These are phyloP conservation scores for Chaetomidium leptoderma DNA, from an alignment of 495 filamentous ascomycete species.

Conservation along the genomic window DNA sequence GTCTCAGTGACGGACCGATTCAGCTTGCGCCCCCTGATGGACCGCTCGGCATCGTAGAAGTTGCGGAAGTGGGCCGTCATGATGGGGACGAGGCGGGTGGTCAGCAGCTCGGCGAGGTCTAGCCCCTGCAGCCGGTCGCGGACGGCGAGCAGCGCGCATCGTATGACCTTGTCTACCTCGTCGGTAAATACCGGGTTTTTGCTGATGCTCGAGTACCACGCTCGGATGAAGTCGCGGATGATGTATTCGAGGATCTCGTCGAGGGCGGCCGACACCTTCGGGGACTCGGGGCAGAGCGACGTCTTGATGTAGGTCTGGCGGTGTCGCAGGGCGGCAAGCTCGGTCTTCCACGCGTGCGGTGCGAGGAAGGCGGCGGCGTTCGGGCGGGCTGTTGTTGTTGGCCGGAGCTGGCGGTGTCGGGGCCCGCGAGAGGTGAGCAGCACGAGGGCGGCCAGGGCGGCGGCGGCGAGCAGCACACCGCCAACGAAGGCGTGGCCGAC, in stretches of 20 bases:
- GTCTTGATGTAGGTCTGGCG: constrained; percentile 47
- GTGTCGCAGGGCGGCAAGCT: constrained; percentile 56
- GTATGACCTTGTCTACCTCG: constrained; percentile 76
- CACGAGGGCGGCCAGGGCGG: constrained; percentile 53
- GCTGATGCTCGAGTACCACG: constrained; percentile 88
- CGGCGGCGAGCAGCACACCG: constrained; percentile 54
- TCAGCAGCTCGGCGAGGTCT: constrained; percentile 76
- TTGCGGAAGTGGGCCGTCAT: constrained; percentile 87
- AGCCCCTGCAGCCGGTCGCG: constrained; percentile 62
- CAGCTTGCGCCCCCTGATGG: constrained; percentile 79
- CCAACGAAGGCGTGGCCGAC: constrained; percentile 71
- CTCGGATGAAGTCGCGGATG: constrained; percentile 76
- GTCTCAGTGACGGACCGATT: constrained; percentile 91
- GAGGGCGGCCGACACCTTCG: constrained; percentile 71
- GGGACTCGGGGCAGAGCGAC: constrained; percentile 73
- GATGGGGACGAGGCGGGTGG: constrained; percentile 79
- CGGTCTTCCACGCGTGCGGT: constrained; percentile 61
- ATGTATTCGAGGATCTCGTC: constrained; percentile 76
- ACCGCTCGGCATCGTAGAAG: constrained; percentile 84
- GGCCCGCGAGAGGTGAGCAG: constrained; percentile 57
- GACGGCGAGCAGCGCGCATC: constrained; percentile 67
- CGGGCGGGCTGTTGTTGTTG: constrained; percentile 40
- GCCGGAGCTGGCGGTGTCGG: constrained; percentile 34
- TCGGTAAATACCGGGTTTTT: constrained; percentile 71
- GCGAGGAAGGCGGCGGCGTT: constrained; percentile 57